Conservation (phyloP, 768 basidiomycete genomes). For the Postia placenta region DNA sequence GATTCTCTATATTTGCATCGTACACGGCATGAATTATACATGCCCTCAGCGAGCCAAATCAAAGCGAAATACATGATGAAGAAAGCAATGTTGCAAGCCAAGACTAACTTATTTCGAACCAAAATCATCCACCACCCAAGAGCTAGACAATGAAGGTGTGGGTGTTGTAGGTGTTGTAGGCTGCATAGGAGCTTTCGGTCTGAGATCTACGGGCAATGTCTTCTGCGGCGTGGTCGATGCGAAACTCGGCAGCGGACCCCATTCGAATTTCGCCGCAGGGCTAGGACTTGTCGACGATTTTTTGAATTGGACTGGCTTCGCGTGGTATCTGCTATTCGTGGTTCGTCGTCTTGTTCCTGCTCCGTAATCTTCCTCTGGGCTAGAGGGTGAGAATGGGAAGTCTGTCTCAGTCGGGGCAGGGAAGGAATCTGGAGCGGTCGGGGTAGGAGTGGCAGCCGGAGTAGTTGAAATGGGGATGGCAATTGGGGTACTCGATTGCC, state of each 20-base stretch:
- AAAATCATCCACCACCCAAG: slow-evolving; percentile 11
- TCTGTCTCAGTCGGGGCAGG: too few species aligned
- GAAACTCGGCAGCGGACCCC: slow-evolving; percentile 53
- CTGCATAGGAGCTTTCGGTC: neutral
- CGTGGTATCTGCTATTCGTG: slow-evolving; percentile 25
- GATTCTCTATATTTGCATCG: too few species aligned
- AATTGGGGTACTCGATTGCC: neutral
- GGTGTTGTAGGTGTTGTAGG: neutral
- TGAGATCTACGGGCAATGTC: slow-evolving; percentile 8
- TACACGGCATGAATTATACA: too few species aligned
- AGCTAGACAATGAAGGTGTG: slow-evolving; percentile 7
- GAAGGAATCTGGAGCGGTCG: neutral
- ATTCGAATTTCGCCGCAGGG: slow-evolving; percentile 38
- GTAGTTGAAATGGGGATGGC: neutral
- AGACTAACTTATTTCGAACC: neutral
- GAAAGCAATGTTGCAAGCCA: neutral
- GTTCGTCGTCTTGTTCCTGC: neutral
- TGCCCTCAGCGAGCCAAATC: slow-evolving; percentile 3
- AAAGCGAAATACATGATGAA: slow-evolving; percentile 6
- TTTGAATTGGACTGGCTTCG: slow-evolving; percentile 28
- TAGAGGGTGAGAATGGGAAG: neutral
- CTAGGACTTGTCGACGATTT: slow-evolving; percentile 15
- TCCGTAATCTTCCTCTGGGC: neutral
- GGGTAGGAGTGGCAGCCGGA: neutral
- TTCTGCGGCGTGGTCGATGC: slow-evolving; percentile 14